Evolutionary conservation across 495 filamentous ascomycete species (phyloP).

Genomic region (Xylaria intraflava): DNA sequence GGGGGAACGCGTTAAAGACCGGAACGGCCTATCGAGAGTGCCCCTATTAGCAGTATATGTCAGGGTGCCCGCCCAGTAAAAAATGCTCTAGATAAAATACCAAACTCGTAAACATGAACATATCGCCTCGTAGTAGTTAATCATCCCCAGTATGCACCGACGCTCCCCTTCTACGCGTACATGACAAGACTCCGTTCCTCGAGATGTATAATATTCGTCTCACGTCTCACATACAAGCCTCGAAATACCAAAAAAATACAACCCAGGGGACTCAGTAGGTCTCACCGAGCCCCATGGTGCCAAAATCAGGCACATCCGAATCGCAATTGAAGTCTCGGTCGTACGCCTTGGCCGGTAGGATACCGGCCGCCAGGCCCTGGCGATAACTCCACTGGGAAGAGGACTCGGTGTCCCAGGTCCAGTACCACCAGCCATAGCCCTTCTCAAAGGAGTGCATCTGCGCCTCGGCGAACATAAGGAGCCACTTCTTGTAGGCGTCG

Average conservation of each 20-base stretch:
- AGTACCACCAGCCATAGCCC: constrained; percentile 97
- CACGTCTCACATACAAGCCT: not conserved
- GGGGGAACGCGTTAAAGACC: too few relatives aligned
- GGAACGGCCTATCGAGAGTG: too few relatives aligned
- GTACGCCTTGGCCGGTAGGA: constrained; percentile 74
- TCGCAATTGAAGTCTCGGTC: constrained; percentile 70
- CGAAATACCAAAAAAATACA: not conserved
- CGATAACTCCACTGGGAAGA: constrained; percentile 94
- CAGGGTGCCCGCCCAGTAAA: too few relatives aligned
- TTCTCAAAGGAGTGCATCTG: constrained; percentile 91
- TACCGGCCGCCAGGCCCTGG: constrained; percentile 73
- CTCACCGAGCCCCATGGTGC: constrained; percentile 33
- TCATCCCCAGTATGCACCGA: not conserved
- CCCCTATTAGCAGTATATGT: too few relatives aligned
- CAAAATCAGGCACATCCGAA: constrained; percentile 62
- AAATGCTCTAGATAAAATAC: too few relatives aligned
- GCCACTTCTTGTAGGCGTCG: constrained; percentile 72
- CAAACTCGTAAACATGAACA: not conserved
- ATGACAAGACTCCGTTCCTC: not conserved
- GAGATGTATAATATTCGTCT: too few relatives aligned
- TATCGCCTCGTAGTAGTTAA: not conserved
- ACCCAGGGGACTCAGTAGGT: constrained; percentile 9
- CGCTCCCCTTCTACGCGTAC: not conserved
- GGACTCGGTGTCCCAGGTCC: constrained; percentile 62
- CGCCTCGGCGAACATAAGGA: constrained; percentile 85